Evolutionary conservation across 2,329 filamentous ascomycete species (phyloP).

Genomic region (Fusarium brachygibbosum): DNA sequence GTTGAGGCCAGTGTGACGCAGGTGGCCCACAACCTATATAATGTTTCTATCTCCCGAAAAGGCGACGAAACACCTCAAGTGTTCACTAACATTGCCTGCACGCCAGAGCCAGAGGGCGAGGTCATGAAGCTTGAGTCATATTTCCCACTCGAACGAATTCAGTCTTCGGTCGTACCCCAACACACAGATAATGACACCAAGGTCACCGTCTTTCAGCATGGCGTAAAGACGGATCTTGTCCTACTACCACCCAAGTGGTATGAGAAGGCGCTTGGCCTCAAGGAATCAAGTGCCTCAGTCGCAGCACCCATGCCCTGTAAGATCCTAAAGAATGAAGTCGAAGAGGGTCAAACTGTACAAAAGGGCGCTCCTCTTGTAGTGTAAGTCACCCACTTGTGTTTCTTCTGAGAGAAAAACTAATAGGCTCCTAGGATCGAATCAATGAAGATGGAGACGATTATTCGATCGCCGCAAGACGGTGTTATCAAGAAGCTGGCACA

Average conservation of each 20-base stretch:
- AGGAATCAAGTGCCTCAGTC: constrained; percentile 85
- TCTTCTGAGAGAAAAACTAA: constrained; percentile 51
- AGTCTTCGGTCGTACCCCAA: constrained; percentile 80
- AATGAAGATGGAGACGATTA: constrained; percentile 92
- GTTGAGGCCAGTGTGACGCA: constrained; percentile 66
- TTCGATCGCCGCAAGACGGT: constrained; percentile 80
- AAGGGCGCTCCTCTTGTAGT: constrained; percentile 92
- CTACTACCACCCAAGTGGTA: constrained; percentile 81
- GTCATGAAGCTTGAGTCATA: constrained; percentile 63
- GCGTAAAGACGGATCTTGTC: constrained; percentile 69
- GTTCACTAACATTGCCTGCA: constrained; percentile 62
- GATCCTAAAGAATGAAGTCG: constrained; percentile 88
- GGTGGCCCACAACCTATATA: constrained; percentile 62
- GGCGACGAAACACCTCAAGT: constrained; percentile 55
- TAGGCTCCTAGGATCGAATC: constrained; percentile 74
- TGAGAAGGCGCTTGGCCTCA: constrained; percentile 86
- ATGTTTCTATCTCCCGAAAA: constrained; percentile 60
- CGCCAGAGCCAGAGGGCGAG: constrained; percentile 50
- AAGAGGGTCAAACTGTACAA: constrained; percentile 83
- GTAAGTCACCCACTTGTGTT: constrained; percentile 58
- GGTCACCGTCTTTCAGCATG: constrained; percentile 82
- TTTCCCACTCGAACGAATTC: constrained; percentile 84
- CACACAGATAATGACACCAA: constrained; percentile 67
- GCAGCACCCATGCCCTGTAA: constrained; percentile 98
- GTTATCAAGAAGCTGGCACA: constrained; percentile 80